Conservation (phyloP, 1,284 basidiomycete species). For the Ganoderma multipileum region DNA sequence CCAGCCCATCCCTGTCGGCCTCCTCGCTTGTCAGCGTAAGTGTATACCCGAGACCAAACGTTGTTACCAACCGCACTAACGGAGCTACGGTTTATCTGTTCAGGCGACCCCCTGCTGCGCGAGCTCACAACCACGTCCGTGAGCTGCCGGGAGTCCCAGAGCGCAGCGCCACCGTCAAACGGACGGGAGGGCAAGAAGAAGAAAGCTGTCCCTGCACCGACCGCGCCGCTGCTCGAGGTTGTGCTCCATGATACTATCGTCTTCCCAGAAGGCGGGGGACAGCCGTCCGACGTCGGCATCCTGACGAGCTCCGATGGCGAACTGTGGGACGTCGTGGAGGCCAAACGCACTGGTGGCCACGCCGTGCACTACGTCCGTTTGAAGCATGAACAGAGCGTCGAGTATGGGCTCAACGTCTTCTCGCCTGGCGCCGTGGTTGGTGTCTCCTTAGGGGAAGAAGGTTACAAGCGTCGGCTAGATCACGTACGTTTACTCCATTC, state of each 20-base stretch:
- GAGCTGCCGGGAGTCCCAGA: conserved; percentile 51
- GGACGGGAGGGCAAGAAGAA: conserved; percentile 58
- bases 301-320: conserved; percentile 54
- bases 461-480: conserved; percentile 77
- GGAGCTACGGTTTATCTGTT: conserved; percentile 8
- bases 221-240: conserved; percentile 63
- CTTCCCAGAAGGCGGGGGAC: conserved; percentile 91
- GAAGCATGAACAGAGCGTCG: conserved; percentile 45
- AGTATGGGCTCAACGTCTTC: conserved; percentile 54
- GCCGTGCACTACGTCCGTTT: conserved; percentile 81
- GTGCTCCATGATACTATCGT: conserved; percentile 85
- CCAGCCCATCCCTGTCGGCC: conserved; percentile 68
- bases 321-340: conserved; percentile 71
- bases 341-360: conserved; percentile 74
- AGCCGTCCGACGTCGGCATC: conserved; percentile 81
- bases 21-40: conserved; percentile 76
- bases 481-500: conserved; percentile 60
- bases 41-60: conserved; percentile 15
- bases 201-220: conserved; percentile 54
- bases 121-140: conserved; percentile 62
- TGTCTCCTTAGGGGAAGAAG: conserved; percentile 64
- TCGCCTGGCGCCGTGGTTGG: conserved; percentile 59
- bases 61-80: background rate
- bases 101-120: conserved; percentile 72
- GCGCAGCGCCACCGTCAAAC: conserved; percentile 49